Evolutionary conservation across 2,329 filamentous ascomycete species (phyloP).

Genomic region (Penicillium sclerotigenum): DNA sequence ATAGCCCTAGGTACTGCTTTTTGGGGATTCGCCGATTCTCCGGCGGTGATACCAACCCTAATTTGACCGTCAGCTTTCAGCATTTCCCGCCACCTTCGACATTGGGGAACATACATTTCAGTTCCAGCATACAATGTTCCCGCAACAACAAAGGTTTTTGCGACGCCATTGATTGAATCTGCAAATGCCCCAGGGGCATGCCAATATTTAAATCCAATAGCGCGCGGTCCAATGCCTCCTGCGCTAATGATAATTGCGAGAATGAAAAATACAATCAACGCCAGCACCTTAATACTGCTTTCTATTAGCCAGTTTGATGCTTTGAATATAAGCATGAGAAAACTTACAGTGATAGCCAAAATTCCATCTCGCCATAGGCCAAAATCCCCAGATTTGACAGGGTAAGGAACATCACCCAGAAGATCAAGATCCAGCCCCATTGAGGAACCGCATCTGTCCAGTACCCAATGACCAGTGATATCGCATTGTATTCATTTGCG

Average conservation of each 20-base stretch:
- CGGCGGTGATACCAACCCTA: conserved; percentile 38
- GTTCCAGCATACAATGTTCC: conserved; percentile 36
- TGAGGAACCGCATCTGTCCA: conserved; percentile 46
- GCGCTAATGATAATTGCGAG: conserved; percentile 35
- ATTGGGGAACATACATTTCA: conserved; percentile 26
- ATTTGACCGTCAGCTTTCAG: conserved; percentile 1
- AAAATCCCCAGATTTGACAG: conserved; percentile 43
- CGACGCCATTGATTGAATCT: conserved; percentile 37
- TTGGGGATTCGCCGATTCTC: conserved; percentile 42
- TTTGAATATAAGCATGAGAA: neutral
- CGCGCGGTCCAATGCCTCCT: conserved; percentile 30
- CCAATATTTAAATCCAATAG: conserved; percentile 40
- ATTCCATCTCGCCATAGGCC: conserved; percentile 55
- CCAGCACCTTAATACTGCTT: conserved; percentile 33
- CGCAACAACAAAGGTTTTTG: conserved; percentile 36
- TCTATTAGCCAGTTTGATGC: neutral
- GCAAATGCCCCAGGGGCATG: conserved; percentile 35
- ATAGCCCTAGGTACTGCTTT: conserved; percentile 47
- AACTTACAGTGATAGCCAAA: conserved; percentile 39
- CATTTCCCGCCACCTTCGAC: too few species aligned
- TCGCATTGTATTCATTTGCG: conserved; percentile 48
- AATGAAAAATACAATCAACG: conserved; percentile 33
- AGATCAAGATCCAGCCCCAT: conserved; percentile 49
- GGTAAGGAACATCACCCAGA: conserved; percentile 45
- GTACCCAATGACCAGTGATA: conserved; percentile 45